These are phyloP conservation scores for Eucalyptus marginata DNA, from an alignment of 345 rosid genomes.

Conservation along the genomic window DNA sequence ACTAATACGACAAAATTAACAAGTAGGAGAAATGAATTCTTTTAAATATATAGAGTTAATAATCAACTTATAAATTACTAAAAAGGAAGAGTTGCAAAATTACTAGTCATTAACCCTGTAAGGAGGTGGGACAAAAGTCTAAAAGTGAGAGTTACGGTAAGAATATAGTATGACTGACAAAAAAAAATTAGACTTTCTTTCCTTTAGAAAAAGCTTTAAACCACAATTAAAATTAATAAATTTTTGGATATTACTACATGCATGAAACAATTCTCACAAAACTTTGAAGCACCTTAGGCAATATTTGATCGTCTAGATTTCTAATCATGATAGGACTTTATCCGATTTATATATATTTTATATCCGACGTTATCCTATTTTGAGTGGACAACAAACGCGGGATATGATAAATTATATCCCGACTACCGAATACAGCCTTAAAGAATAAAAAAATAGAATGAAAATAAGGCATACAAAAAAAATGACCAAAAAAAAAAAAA, in stretches of 20 bases:
- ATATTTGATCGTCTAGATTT: fast-evolving
- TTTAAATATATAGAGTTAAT: too few species aligned
- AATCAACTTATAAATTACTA: not conserved
- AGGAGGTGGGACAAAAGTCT: fast-evolving
- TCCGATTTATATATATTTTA: fast-evolving
- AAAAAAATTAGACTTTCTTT: too few species aligned
- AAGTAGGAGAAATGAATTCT: not conserved
- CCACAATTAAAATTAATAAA: too few species aligned
- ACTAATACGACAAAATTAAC: not conserved
- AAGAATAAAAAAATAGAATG: too few species aligned
- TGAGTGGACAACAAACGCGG: fast-evolving
- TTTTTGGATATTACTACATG: too few species aligned
- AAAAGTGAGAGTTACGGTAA: fast-evolving
- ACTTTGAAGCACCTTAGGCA: not conserved
- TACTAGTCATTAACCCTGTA: too few species aligned
- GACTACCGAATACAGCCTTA: fast-evolving
- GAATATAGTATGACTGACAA: fast-evolving
- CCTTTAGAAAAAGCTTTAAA: too few species aligned
- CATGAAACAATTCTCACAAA: not conserved
- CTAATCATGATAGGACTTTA: fast-evolving
- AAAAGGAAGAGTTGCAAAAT: too few species aligned
- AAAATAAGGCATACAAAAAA: not conserved
- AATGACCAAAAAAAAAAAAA: too few species aligned
- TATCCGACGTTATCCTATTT: fast-evolving
- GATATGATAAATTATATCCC: too few species aligned